phyloP scores from a whole-genome alignment of 1,284 basidiomycete genomes.

The Takashimella tepidaria region DNA sequence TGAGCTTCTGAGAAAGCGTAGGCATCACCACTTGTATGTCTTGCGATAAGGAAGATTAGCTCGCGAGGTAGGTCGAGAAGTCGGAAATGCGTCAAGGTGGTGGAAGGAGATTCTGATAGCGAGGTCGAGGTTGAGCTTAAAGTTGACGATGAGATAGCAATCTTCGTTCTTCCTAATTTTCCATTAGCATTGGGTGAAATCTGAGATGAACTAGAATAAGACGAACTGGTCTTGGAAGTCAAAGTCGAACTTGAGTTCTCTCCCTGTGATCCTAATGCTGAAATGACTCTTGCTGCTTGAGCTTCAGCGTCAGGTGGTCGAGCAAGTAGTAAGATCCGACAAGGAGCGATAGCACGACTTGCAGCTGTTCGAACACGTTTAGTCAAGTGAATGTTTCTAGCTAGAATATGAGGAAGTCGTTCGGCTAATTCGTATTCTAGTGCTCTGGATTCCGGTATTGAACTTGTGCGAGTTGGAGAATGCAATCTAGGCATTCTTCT shows the following conservation, averaged over 20 bases:
- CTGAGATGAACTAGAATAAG: background rate
- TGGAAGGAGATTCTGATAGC: too few species aligned
- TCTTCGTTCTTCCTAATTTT: background rate
- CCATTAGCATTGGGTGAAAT: background rate
- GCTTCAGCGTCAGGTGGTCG: conserved; percentile 2
- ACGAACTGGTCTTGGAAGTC: background rate
- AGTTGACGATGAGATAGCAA: background rate
- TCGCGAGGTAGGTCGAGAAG: conserved; percentile 39
- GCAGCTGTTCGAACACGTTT: conserved; percentile 27
- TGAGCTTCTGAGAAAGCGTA: conserved; percentile 34
- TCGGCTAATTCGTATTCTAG: conserved; percentile 25
- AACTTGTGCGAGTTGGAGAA: background rate
- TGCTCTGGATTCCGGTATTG: conserved; percentile 6
- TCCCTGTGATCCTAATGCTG: background rate
- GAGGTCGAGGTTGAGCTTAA: background rate
- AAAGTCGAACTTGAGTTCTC: background rate
- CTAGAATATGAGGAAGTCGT: conserved; percentile 28
- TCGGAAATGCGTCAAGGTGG: too few species aligned
- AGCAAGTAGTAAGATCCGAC: conserved; percentile 37
- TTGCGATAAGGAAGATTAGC: conserved; percentile 31
- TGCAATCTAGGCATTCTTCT: too few species aligned
- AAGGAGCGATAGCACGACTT: conserved; percentile 17
- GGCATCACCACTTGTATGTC: conserved; percentile 29
- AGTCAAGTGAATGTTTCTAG: conserved; percentile 34
- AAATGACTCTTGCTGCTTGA: conserved; percentile 12